A percentile compares a stretch with the other conserved stretches of the same genome.
Conservation (phyloP, 2,329 filamentous ascomycete species). For the Fusarium sp. region DNA sequence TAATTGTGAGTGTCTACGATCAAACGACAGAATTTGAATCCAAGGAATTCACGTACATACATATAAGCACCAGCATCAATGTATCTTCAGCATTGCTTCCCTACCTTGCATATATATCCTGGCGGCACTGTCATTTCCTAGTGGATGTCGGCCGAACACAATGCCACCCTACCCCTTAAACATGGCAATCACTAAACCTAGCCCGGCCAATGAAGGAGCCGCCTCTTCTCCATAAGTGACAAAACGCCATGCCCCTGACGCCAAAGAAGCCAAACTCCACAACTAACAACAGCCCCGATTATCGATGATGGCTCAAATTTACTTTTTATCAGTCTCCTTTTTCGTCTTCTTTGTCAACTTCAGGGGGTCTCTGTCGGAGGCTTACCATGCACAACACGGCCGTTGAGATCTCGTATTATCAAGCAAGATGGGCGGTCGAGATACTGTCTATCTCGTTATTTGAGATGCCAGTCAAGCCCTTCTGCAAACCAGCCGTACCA, state of each 20-base stretch:
- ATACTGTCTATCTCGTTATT: constrained; percentile 1
- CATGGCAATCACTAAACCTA: constrained; percentile 14
- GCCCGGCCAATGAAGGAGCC: constrained; percentile 14
- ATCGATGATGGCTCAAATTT: constrained; percentile 39
- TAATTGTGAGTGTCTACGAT: background rate
- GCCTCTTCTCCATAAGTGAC: constrained; percentile 31
- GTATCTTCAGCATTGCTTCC: background rate
- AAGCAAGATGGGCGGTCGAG: constrained; percentile 1
- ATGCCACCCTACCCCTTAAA: constrained; percentile 24
- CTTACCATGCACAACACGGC: constrained; percentile 5
- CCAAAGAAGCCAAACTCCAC: constrained; percentile 33
- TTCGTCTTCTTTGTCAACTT: constrained; percentile 11
- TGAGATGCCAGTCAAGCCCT: background rate
- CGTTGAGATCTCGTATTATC: constrained; percentile 18
- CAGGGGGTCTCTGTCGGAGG: background rate
- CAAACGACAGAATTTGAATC: background rate
- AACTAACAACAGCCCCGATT: constrained; percentile 19
- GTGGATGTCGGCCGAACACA: constrained; percentile 26
- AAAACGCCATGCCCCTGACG: constrained; percentile 37
- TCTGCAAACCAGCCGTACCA: background rate
- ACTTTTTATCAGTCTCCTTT: constrained; percentile 16
- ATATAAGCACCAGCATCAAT: background rate
- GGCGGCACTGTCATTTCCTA: background rate
- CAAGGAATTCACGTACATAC: background rate
- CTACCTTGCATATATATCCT: background rate